Evolutionary conservation across 495 filamentous ascomycete species (phyloP), one percentile per base, ranked within the genome.

Genomic region (Aspergillus indologenus): DNA sequence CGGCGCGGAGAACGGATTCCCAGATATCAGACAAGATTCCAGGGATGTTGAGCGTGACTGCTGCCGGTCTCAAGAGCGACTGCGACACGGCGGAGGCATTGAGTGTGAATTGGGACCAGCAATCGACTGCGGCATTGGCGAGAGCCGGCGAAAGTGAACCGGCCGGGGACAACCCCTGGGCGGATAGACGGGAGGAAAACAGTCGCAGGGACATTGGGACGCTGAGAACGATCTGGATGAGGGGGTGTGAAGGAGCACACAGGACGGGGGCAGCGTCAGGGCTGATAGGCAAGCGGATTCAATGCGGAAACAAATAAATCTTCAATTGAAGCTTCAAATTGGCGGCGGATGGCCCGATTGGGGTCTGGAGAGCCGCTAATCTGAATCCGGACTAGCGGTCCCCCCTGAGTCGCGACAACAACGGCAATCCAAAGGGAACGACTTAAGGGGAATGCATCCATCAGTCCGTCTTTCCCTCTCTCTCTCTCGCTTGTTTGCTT

Each of bases 1-100:
- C 94, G 4, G 94, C 94, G 61, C 86, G 86, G 34, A 99, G 85
- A 42, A 98, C 83, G 2, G 88, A 90, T 60, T 96, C 95, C 90
- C 93, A 98, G 59, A 99, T 81, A 42, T 86, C 89, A 47, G 82
- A 81, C 18, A 95, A 70, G 3, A 94, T 63, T 9, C 76, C 78
- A 0, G 85, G 82, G 14, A 86, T 62, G 29, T 79, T 83, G 42
- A 75, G 60, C 23, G 73, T 62, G 56, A 76, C 65, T 15, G 68
- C 60, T 14, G 63, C 57, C 49, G 62, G 65, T 51, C 53, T 49
- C 54, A 64, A 47, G 44, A 64, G 23, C 50, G 59, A 57, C 48
- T 60, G 59, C 26, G 66, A 62, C 57, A 69, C 53, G n/a, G 45
- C 57, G 34, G 66, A 63, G 14, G 59, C 54, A 50, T 48, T 59